Percentiles rank a stretch among this genome's conserved stretches.
phyloP scores from a whole-genome alignment of 225 moss, liverwort and hornwort genomes.

The Polytrichum commune region DNA sequence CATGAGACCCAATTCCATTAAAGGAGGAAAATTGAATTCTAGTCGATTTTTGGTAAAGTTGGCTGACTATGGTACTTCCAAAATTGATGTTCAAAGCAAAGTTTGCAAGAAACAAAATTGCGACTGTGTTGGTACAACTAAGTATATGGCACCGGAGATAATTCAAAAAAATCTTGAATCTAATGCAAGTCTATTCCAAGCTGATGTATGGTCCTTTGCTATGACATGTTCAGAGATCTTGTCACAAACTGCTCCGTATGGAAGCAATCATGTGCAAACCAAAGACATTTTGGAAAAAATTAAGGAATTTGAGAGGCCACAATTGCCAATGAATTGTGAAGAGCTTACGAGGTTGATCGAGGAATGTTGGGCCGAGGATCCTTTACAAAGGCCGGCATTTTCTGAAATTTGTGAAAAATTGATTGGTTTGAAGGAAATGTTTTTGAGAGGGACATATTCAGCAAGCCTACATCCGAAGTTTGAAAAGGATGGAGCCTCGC shows the following conservation, averaged over 20 bases:
- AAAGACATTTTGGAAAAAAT: no score
- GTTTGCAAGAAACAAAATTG: not conserved
- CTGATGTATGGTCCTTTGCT: not conserved
- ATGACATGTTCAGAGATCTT: not conserved
- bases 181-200: not conserved
- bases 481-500: not conserved
- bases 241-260: not conserved
- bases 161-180: not conserved
- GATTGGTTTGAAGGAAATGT: not conserved
- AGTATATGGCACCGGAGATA: slow-evolving; percentile 6
- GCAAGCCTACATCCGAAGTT: not conserved
- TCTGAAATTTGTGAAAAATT: no score
- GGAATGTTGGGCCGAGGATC: no score
- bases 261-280: no score
- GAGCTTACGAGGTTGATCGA: no score
- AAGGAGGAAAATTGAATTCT: not conserved
- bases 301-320: no score
- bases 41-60: not conserved
- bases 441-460: not conserved
- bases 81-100: not conserved
- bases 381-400: no score
- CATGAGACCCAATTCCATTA: not conserved
- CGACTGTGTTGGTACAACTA: not conserved
- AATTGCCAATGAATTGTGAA: no score
- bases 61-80: not conserved